Conservation (phyloP, 2,329 filamentous ascomycete species). For the Colletotrichum acutatum region DNA sequence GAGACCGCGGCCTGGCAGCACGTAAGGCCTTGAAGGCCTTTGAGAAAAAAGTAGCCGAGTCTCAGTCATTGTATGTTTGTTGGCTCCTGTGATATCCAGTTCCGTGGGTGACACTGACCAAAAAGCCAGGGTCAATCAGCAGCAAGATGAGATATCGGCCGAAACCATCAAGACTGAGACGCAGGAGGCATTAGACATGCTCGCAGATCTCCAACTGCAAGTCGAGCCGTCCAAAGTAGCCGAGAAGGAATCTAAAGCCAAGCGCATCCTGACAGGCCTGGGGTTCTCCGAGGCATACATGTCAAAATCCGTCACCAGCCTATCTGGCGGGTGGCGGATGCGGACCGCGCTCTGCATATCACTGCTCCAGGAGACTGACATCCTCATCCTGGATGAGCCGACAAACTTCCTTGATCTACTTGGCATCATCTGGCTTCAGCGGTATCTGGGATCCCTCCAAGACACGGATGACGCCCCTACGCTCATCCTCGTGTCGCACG, state of each 20-base stretch:
- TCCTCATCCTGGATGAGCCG: constrained; percentile 86
- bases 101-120: not conserved
- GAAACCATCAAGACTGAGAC: constrained; percentile 72
- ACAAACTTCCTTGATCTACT: constrained; percentile 88
- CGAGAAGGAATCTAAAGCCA: constrained; percentile 73
- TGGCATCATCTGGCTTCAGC: constrained; percentile 86
- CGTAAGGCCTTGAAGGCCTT: constrained; percentile 78
- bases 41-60: constrained; percentile 74
- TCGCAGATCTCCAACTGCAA: constrained; percentile 75
- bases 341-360: constrained; percentile 72
- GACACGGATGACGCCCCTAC: constrained; percentile 68
- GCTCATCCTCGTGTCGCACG: constrained; percentile 84
- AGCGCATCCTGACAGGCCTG: constrained; percentile 73
- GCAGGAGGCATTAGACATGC: constrained; percentile 74
- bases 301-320: constrained; percentile 66
- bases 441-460: constrained; percentile 70
- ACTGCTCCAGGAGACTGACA: constrained; percentile 78
- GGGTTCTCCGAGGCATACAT: constrained; percentile 76
- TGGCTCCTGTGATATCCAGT: not conserved
- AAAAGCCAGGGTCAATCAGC: constrained; percentile 57
- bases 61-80: constrained; percentile 57
- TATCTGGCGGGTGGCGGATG: constrained; percentile 85
- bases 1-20: constrained; percentile 78
- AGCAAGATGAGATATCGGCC: constrained; percentile 65
- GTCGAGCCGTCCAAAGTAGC: constrained; percentile 73